Conservation (phyloP, 2,329 filamentous ascomycete species). For the Clonostachys chloroleuca region DNA sequence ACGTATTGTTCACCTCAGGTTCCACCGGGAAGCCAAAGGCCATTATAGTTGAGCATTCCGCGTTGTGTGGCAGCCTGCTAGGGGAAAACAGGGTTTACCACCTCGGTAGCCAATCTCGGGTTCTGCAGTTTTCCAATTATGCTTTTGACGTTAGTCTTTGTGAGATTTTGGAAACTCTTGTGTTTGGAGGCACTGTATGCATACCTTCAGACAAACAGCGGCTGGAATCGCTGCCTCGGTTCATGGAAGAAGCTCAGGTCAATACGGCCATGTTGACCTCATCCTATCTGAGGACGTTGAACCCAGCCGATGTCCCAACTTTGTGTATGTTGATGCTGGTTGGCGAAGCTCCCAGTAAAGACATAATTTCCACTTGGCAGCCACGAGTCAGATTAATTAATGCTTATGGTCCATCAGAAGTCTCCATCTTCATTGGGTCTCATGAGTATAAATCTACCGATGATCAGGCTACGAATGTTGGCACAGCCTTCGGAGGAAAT, state of each 20-base stretch:
- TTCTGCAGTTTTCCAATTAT: slow-evolving; percentile 42
- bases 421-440: not conserved
- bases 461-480: slow-evolving; percentile 6
- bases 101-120: slow-evolving; percentile 8
- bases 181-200: slow-evolving; percentile 12
- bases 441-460: not conserved
- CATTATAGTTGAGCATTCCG: slow-evolving; percentile 9
- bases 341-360: slow-evolving; percentile 5
- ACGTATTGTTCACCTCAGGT: slow-evolving; percentile 11
- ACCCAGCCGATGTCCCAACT: slow-evolving; percentile 4
- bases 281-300: slow-evolving; percentile 7
- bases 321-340: slow-evolving; percentile 5
- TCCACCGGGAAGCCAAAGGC: slow-evolving; percentile 12
- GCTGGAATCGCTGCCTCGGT: not conserved
- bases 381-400: slow-evolving; percentile 9
- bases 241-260: not conserved
- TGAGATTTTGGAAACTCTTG: slow-evolving; percentile 23
- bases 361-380: slow-evolving; percentile 5
- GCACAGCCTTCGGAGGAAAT: slow-evolving; percentile 5
- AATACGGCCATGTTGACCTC: slow-evolving; percentile 7
- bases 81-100: not conserved
- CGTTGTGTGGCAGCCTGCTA: slow-evolving; percentile 6
- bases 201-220: slow-evolving; percentile 10
- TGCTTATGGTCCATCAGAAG: slow-evolving; percentile 7
- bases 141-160: slow-evolving; percentile 40